Evolutionary conservation across 2,329 filamentous ascomycete species (phyloP).

Genomic region (Botrytis deweyae): DNA sequence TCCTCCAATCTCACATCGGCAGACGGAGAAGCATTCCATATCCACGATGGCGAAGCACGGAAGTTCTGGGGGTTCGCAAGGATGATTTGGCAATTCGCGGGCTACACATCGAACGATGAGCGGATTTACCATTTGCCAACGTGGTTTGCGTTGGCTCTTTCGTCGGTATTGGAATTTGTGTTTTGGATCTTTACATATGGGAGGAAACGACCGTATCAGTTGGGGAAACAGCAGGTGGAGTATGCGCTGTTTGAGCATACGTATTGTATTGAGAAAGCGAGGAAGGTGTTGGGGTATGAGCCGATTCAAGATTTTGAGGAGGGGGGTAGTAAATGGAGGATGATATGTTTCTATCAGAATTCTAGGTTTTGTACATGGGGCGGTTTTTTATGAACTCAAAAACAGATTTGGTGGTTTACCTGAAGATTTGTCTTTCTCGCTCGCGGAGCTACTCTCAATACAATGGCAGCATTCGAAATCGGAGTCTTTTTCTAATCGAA

Average conservation of each 20-base stretch:
- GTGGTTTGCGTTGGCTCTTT: slow-evolving; percentile 5
- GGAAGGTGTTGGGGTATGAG: not conserved
- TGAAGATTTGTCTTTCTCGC: too few relatives aligned
- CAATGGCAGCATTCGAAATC: too few relatives aligned
- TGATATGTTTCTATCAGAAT: not conserved
- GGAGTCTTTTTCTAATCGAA: not conserved
- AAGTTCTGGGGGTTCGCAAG: slow-evolving; percentile 13
- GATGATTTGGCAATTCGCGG: slow-evolving; percentile 12
- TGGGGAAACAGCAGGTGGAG: slow-evolving; percentile 11
- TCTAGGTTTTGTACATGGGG: not conserved
- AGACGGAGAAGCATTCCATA: slow-evolving; percentile 12
- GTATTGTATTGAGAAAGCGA: slow-evolving; percentile 3
- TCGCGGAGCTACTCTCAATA: too few relatives aligned
- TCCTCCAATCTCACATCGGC: not conserved
- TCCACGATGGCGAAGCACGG: slow-evolving; percentile 4
- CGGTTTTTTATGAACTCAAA: not conserved
- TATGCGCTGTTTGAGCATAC: slow-evolving; percentile 15
- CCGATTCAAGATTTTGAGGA: not conserved
- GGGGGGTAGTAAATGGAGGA: not conserved
- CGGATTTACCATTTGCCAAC: not conserved
- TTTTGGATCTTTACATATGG: slow-evolving; percentile 16
- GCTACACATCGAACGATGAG: not conserved
- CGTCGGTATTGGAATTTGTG: not conserved
- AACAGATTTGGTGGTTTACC: not conserved
- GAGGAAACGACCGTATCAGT: not conserved